phyloP scores from a whole-genome alignment of 345 rosid genomes.

The Ailanthus altissimus region DNA sequence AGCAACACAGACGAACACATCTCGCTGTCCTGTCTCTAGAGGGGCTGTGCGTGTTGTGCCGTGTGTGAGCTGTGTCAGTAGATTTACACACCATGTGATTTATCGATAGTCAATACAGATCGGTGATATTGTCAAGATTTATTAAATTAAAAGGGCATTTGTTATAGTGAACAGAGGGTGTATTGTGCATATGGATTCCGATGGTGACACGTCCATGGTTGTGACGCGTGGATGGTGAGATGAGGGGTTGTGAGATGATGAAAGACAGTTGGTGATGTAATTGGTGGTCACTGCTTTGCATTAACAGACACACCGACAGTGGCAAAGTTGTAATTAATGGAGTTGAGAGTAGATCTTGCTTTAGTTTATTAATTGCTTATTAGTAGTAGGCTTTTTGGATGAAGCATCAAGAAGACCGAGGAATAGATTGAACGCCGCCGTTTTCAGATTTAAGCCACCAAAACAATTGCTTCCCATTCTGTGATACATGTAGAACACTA shows the following conservation, averaged over 20 bases:
- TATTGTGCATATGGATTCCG: background rate
- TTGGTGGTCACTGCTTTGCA: background rate
- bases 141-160: background rate
- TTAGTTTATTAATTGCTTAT: background rate
- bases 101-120: background rate
- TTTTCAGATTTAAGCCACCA: no score
- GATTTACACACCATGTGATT: background rate
- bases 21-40: background rate
- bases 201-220: conserved; percentile 20
- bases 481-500: no score
- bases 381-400: background rate
- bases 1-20: conserved; percentile 9
- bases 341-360: background rate
- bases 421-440: no score
- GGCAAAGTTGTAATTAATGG: conserved; percentile 34
- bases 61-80: background rate
- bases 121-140: background rate
- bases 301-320: conserved; percentile 44
- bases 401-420: no score
- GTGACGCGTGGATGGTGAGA: conserved; percentile 19
- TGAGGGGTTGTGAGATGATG: background rate
- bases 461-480: no score
- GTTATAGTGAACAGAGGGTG: background rate
- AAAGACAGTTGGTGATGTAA: background rate
- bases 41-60: background rate